A percentile compares a stretch with the other conserved stretches of the same genome.
phyloP scores from a whole-genome alignment of 2,329 filamentous ascomycete genomes.

The Colletotrichum truncatum region DNA sequence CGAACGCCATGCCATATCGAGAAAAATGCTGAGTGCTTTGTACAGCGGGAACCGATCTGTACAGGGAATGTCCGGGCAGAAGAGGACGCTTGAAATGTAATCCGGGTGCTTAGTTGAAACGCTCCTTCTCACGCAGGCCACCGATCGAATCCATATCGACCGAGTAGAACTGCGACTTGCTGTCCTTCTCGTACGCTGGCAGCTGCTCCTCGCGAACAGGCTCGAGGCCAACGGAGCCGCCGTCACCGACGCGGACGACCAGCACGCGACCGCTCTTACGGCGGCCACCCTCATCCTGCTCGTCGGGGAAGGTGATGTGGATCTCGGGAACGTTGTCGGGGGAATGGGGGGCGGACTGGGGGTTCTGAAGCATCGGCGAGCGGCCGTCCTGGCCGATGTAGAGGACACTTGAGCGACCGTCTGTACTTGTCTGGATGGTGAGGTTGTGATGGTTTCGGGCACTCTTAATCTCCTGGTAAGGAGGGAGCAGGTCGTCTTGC shows the following conservation, averaged over 20 bases:
- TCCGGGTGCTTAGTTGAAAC: conserved; percentile 39
- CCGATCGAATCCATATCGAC: conserved; percentile 95
- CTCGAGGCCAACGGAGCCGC: conserved; percentile 85
- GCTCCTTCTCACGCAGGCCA: conserved; percentile 90
- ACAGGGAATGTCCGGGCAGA: conserved; percentile 18
- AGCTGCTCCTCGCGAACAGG: conserved; percentile 83
- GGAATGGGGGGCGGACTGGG: conserved; percentile 77
- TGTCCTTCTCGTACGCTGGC: conserved; percentile 88
- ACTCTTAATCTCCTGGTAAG: conserved; percentile 71
- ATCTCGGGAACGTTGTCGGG: conserved; percentile 93
- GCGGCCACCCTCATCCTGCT: conserved; percentile 87
- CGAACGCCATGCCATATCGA: conserved; percentile 31
- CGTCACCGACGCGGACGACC: conserved; percentile 90
- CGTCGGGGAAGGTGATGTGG: conserved; percentile 96
- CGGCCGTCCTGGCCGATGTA: conserved; percentile 82
- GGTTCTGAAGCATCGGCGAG: conserved; percentile 76
- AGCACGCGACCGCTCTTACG: conserved; percentile 88
- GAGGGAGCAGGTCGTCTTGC: conserved; percentile 67
- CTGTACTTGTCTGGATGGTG: conserved; percentile 64
- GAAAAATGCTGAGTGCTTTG: conserved; percentile 25
- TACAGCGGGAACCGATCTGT: conserved; percentile 30
- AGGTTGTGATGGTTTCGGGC: conserved; percentile 63
- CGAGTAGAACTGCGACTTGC: conserved; percentile 84
- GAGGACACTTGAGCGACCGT: conserved; percentile 73
- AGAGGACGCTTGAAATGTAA: conserved; percentile 17